Evolutionary conservation across 169 alveolate genomes (phyloP).

Genomic region (Cryptosporidium ubiquitum): DNA sequence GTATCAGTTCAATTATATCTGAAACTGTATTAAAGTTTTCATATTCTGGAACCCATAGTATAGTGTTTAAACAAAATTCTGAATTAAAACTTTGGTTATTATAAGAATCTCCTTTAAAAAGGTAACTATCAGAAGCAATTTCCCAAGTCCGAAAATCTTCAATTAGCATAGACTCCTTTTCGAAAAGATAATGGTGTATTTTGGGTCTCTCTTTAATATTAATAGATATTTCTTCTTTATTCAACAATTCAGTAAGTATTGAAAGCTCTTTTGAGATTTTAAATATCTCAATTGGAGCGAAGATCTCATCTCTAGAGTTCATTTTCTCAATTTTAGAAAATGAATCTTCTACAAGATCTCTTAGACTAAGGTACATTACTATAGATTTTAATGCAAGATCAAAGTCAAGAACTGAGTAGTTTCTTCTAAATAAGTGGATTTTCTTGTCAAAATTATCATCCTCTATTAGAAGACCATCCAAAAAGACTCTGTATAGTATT

Average conservation of each 20-base stretch:
- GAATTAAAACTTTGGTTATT: background rate
- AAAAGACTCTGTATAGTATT: background rate
- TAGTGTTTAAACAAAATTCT: background rate
- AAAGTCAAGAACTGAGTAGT: background rate
- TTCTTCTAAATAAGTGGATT: background rate
- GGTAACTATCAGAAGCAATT: background rate
- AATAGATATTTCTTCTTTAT: background rate
- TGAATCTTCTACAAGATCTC: background rate
- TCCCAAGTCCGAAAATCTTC: conserved; percentile 27
- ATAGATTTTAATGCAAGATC: background rate
- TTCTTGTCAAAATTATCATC: background rate
- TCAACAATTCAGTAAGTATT: background rate
- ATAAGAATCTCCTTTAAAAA: background rate
- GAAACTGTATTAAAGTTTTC: conserved; percentile 24
- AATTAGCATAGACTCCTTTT: conserved; percentile 32
- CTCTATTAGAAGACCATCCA: background rate
- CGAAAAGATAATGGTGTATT: conserved; percentile 11
- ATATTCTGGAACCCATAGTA: conserved; percentile 23
- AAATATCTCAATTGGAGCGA: background rate
- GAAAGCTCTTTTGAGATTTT: background rate
- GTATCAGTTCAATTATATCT: conserved; percentile 11
- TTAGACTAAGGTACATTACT: background rate
- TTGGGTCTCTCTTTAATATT: background rate
- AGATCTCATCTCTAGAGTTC: background rate
- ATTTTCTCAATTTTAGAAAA: background rate